These are phyloP conservation scores for Hanseniaspora lachancei DNA, from an alignment of 805 yeast species.

Conservation along the genomic window DNA sequence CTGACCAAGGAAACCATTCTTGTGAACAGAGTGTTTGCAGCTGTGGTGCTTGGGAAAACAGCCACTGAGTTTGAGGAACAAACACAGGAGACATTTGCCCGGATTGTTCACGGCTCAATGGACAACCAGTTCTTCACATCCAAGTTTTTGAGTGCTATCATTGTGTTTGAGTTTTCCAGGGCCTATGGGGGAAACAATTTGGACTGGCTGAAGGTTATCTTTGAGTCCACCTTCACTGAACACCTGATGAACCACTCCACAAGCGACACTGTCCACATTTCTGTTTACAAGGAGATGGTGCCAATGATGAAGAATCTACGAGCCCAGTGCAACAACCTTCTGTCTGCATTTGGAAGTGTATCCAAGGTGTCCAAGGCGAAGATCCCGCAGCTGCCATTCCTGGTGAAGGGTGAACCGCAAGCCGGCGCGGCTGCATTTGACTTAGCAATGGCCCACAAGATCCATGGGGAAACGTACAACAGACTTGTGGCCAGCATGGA, in stretches of 20 bases:
- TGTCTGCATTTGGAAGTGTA: conserved; percentile 60
- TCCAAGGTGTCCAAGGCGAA: conserved; percentile 61
- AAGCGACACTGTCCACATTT: not conserved
- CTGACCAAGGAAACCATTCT: conserved; percentile 65
- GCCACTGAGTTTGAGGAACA: conserved; percentile 38
- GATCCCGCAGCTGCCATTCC: conserved; percentile 71
- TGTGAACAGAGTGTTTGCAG: conserved; percentile 61
- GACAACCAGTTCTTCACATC: conserved; percentile 67
- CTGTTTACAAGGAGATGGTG: conserved; percentile 52
- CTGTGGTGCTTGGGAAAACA: conserved; percentile 60
- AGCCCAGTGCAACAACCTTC: conserved; percentile 72
- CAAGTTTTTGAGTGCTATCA: conserved; percentile 52
- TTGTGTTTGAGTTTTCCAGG: conserved; percentile 55
- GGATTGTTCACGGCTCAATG: conserved; percentile 31
- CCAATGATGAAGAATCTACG: conserved; percentile 77
- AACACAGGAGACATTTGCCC: conserved; percentile 29
- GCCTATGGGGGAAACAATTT: conserved; percentile 18
- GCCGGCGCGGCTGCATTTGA: conserved; percentile 92
- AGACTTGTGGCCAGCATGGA: conserved; percentile 50
- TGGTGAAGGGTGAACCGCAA: conserved; percentile 86
- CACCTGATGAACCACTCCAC: not conserved
- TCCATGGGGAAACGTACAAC: conserved; percentile 51
- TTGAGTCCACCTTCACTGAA: conserved; percentile 35
- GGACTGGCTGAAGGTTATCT: conserved; percentile 15
- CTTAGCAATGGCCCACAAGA: conserved; percentile 58